Base-by-base conservation (phyloP, 2,329 filamentous ascomycete species). In the Myriosclerotinia scirpicola region DNA sequence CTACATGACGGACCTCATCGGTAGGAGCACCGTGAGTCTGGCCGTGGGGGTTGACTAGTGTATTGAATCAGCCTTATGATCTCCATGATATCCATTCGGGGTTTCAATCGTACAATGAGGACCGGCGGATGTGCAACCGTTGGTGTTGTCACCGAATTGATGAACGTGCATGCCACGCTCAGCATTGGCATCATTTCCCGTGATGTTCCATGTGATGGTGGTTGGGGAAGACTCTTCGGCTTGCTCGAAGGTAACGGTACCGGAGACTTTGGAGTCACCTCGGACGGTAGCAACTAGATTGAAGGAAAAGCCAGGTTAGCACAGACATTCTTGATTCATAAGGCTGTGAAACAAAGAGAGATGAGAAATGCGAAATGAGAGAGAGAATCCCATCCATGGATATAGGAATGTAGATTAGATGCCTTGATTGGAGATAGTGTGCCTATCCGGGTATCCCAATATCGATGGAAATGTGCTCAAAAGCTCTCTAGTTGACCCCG, bases 111-210 rank as follows among this genome's bases (percentile, higher is more conserved):
- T 84, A 96, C 93, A 99, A 85, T 99, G 95, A 81, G 95, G 94
- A 65, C 95, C 95, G 73, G 95, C 95, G 73, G 91, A 96, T 73
- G 94, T 98, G 91, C 95, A 99, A 81, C 95, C 95, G 83, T 99
- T 99, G 86, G 95, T 98, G 87, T 98, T 98, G 87, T 98, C 95
- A 80, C 95, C 95, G 78, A 97, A 99, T 81, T 95, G 92, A 85
- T 99, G 95, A 78, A 99, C 89, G 86, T 99, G 95, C 87, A 98
- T 93, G 81, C 92, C 95, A 82, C 95, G 94, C 88, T 96, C 87
- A 78, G 95, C 93, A 80, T 96, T 97, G 82, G 94, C 77, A 79
- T 98, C 93, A 82, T 97, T 85, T 82, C 95, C 94, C 70, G 86
- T 85, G 82, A 99, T 93, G 82, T 97, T 87, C 89, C 91, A 99